Conservation (phyloP, 257 asterid species). For the Fraxinus quadrangulata region DNA sequence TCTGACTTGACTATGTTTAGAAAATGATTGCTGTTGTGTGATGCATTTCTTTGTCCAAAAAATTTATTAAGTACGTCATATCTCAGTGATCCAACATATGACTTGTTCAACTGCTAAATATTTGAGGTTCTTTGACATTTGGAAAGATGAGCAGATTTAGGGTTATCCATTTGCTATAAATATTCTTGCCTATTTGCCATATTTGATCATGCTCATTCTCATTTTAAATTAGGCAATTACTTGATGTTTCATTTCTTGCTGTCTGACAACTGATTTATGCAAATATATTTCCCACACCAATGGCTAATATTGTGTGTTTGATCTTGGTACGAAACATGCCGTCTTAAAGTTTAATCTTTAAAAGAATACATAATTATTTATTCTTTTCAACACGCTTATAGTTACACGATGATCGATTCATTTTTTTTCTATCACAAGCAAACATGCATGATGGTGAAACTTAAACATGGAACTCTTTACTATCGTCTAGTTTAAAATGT, state of each 20-base stretch:
- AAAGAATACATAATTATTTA: too few species aligned
- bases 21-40: slow-evolving; percentile 29
- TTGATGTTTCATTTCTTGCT: neutral
- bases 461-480: too few species aligned
- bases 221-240: neutral
- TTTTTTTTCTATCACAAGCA: too few species aligned
- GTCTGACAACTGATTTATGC: too few species aligned
- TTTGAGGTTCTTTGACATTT: slow-evolving; percentile 34
- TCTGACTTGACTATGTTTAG: slow-evolving; percentile 32
- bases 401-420: too few species aligned
- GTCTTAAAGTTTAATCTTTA: neutral
- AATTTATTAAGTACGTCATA: neutral
- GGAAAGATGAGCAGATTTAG: slow-evolving; percentile 33
- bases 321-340: neutral
- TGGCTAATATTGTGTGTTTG: neutral
- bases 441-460: too few species aligned
- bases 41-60: slow-evolving; percentile 17
- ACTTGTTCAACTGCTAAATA: slow-evolving; percentile 35
- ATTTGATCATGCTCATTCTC: neutral
- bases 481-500: too few species aligned
- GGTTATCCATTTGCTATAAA: slow-evolving; percentile 9
- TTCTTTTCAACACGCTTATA: too few species aligned
- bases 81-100: slow-evolving; percentile 10
- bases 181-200: neutral
- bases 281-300: too few species aligned